Conservation (phyloP, 208 protist genomes). For the Acanthamoeba castellanii region DNA sequence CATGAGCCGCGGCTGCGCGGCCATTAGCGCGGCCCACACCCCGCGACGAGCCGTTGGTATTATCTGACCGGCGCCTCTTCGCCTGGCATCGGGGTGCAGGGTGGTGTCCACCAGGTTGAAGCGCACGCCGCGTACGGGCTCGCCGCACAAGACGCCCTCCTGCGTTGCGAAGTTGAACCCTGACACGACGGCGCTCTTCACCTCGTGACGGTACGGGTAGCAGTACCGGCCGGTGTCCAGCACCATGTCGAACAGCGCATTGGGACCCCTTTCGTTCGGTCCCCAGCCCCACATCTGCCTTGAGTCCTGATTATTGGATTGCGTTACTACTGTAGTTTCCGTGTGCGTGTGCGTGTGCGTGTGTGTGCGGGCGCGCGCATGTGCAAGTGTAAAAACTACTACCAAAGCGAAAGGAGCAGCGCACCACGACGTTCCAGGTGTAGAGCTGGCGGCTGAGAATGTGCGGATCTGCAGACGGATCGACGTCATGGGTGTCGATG, state of each 20-base stretch:
- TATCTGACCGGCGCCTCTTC: background rate
- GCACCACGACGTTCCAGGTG: background rate
- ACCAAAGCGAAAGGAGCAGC: too few species aligned
- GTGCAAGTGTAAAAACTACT: too few species aligned
- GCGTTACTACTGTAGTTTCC: too few species aligned
- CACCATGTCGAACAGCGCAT: background rate
- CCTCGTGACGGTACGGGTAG: too few species aligned
- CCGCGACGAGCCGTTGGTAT: background rate
- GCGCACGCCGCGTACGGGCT: background rate
- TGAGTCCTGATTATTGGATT: background rate
- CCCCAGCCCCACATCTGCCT: background rate
- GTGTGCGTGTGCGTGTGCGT: too few species aligned
- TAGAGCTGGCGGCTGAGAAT: background rate
- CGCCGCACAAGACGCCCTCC: background rate
- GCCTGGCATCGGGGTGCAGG: too few species aligned
- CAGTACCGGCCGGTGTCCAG: too few species aligned
- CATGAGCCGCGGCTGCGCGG: background rate
- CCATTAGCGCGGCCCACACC: background rate
- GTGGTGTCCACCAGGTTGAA: background rate
- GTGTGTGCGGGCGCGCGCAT: too few species aligned
- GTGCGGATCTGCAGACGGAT: too few species aligned
- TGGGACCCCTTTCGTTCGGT: background rate
- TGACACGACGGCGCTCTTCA: too few species aligned
- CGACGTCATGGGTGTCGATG: too few species aligned
- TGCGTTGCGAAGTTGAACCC: too few species aligned